Conservation (phyloP, 805 yeast species). For the Teunomyces lycoperdinae region DNA sequence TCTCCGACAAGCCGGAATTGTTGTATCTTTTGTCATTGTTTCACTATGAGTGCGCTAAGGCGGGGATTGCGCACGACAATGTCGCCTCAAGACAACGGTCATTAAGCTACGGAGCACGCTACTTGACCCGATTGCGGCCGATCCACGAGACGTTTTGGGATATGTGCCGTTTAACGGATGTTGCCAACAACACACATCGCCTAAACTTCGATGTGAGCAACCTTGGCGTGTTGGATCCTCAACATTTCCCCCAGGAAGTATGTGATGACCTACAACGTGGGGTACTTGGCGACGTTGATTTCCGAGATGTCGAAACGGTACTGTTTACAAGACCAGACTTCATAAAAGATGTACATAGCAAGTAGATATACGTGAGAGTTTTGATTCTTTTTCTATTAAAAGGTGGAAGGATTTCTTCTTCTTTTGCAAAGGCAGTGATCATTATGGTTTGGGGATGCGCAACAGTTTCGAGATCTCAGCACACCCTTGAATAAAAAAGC, state of each 20-base stretch:
- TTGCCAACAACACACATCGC: conserved; percentile 30
- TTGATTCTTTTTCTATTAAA: neutral
- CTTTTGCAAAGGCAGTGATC: neutral
- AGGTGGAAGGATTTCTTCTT: neutral
- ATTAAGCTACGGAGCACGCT: conserved; percentile 19
- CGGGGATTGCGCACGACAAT: conserved; percentile 23
- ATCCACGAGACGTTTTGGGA: conserved; percentile 40
- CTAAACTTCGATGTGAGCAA: conserved; percentile 20
- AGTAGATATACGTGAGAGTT: neutral
- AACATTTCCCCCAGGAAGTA: conserved; percentile 25
- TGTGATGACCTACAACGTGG: conserved; percentile 29
- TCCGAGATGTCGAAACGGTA: conserved; percentile 19
- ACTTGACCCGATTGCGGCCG: conserved; percentile 21
- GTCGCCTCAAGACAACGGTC: conserved; percentile 10
- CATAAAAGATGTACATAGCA: neutral
- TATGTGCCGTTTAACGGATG: conserved; percentile 25
- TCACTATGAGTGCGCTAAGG: conserved; percentile 27
- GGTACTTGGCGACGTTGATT: conserved; percentile 18
- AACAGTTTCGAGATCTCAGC: conserved; percentile 88
- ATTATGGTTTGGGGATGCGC: conserved; percentile 81
- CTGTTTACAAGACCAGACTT: conserved; percentile 13
- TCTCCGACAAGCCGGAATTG: conserved; percentile 27
- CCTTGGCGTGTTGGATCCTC: conserved; percentile 40
- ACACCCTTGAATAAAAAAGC: conserved; percentile 79
- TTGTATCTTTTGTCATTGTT: conserved; percentile 28